These are phyloP conservation scores for Ricinus communis DNA, from an alignment of 345 rosid species.

Conservation along the genomic window DNA sequence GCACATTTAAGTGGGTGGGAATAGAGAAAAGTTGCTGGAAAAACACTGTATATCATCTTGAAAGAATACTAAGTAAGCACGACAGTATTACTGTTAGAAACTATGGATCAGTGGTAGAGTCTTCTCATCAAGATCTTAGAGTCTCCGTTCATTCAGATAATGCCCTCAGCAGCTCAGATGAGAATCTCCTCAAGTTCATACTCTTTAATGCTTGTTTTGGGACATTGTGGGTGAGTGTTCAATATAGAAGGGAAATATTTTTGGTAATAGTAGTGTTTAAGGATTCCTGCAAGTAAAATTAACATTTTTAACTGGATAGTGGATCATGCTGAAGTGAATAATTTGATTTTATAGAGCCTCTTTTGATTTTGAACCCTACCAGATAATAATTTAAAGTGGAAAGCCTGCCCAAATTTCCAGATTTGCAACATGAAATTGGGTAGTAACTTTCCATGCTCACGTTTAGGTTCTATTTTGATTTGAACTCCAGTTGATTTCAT, in stretches of 20 bases:
- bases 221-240: slow-evolving; percentile 59
- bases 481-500: slow-evolving; percentile 1
- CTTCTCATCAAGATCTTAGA: slow-evolving; percentile 51
- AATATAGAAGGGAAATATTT: not conserved
- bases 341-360: not conserved
- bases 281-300: not conserved
- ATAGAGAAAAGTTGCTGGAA: slow-evolving; percentile 27
- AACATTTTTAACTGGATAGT: not conserved
- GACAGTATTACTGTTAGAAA: slow-evolving; percentile 52
- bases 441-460: not conserved
- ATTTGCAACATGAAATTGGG: not conserved
- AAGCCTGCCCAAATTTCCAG: not conserved
- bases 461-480: not conserved
- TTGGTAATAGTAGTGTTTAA: too few species aligned
- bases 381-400: not conserved
- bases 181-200: slow-evolving; percentile 52
- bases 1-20: slow-evolving; percentile 37
- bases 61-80: slow-evolving; percentile 52
- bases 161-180: slow-evolving; percentile 55
- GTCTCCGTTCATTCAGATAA: slow-evolving; percentile 45
- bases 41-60: slow-evolving; percentile 47
- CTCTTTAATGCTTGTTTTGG: slow-evolving; percentile 52
- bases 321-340: not conserved
- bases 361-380: not conserved
- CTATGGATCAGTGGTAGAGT: slow-evolving; percentile 50